Percentiles rank a stretch among this genome's conserved stretches.
These are phyloP conservation scores for Yarrowia keelungensis DNA, from an alignment of 805 yeast species.

Conservation along the genomic window DNA sequence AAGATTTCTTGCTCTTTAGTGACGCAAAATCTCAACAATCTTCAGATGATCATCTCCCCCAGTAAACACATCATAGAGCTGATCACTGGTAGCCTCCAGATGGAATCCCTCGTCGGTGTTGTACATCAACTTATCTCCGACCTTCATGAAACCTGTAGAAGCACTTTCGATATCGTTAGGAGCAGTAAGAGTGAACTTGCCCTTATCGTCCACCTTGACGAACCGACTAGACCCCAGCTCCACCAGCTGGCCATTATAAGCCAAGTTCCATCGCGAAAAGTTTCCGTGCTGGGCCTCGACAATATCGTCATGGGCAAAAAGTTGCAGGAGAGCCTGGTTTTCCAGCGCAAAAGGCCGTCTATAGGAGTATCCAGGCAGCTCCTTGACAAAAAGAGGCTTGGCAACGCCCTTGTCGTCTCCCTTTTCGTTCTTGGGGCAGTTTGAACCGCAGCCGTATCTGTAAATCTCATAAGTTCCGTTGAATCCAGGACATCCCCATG, in stretches of 20 bases:
- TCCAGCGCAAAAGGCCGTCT: constrained; percentile 15
- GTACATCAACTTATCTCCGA: constrained; percentile 18
- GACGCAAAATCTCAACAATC: neutral
- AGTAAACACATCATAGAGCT: neutral
- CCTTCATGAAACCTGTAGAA: constrained; percentile 13
- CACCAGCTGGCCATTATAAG: constrained; percentile 7
- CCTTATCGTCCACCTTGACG: constrained; percentile 5
- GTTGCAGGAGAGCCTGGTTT: neutral
- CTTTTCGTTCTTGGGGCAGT: constrained; percentile 1
- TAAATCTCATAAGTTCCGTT: constrained; percentile 10
- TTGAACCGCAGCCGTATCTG: constrained; percentile 19
- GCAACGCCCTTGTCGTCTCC: constrained; percentile 20
- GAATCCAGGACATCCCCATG: constrained; percentile 27
- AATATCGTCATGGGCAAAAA: neutral
- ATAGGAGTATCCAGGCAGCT: constrained; percentile 13
- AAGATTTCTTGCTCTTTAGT: neutral
- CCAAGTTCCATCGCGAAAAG: constrained; percentile 12
- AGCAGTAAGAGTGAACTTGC: constrained; percentile 3
- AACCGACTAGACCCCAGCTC: neutral
- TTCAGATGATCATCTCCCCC: constrained; percentile 15
- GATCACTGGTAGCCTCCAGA: neutral
- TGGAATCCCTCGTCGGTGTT: constrained; percentile 15
- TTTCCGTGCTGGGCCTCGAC: constrained; percentile 5
- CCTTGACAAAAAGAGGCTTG: constrained; percentile 12
- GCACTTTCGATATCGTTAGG: constrained; percentile 17